Percentiles rank a stretch among this genome's conserved stretches.
Evolutionary conservation across 2,329 filamentous ascomycete species (phyloP).

Genomic region (Xylaria sp.): DNA sequence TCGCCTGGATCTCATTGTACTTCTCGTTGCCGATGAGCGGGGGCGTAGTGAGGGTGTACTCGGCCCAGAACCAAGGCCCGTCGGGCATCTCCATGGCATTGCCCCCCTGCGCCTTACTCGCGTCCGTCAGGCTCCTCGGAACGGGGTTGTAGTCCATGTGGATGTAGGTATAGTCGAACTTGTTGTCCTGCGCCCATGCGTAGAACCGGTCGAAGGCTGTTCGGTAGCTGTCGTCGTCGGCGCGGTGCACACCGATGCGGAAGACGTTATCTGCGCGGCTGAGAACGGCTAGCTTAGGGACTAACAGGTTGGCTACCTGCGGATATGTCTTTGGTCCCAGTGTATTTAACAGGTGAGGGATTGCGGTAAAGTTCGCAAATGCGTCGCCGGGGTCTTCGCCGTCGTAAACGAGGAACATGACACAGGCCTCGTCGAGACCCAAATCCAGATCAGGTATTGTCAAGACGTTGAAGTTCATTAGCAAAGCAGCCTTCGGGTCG

Average conservation of each 20-base stretch:
- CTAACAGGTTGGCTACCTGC: constrained; percentile 22
- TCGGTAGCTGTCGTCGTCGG: constrained; percentile 27
- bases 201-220: constrained; percentile 23
- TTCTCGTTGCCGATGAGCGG: constrained; percentile 9
- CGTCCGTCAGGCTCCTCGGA: constrained; percentile 26
- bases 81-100: constrained; percentile 34
- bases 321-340: constrained; percentile 21
- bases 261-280: constrained; percentile 30
- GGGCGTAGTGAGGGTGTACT: constrained; percentile 29
- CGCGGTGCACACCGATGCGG: constrained; percentile 31
- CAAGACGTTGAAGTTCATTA: constrained; percentile 31
- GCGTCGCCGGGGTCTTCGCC: constrained; percentile 24
- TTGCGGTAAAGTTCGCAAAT: constrained; percentile 26
- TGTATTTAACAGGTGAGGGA: constrained; percentile 24
- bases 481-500: constrained; percentile 25
- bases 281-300: constrained; percentile 20
- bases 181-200: constrained; percentile 27
- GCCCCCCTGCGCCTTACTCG: constrained; percentile 25
- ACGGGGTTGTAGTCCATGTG: constrained; percentile 34
- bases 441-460: constrained; percentile 19
- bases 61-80: constrained; percentile 34
- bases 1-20: constrained; percentile 29
- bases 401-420: constrained; percentile 32
- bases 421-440: constrained; percentile 27
- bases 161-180: constrained; percentile 27